Evolutionary conservation across 2,329 filamentous ascomycete species (phyloP).

Genomic region (Arthrobotrys entomopaga): DNA sequence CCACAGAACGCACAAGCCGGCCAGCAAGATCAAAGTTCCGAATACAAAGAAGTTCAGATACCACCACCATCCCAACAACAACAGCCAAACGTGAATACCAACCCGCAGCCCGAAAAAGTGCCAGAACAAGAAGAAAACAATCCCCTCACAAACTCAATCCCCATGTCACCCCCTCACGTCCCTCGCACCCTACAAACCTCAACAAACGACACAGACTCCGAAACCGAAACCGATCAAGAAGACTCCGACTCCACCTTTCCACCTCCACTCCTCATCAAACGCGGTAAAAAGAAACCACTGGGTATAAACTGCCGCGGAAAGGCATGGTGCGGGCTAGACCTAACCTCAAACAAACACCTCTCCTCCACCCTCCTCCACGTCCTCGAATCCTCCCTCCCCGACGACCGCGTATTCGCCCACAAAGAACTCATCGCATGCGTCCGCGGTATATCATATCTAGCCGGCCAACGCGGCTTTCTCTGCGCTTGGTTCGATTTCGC

Average conservation of each 20-base stretch:
- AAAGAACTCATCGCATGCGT: slow-evolving; percentile 29
- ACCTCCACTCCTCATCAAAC: background rate
- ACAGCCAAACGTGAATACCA: too few relatives aligned
- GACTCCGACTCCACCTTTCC: background rate
- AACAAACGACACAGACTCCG: too few relatives aligned
- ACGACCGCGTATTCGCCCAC: slow-evolving; percentile 14
- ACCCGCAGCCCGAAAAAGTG: too few relatives aligned
- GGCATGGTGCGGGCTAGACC: background rate
- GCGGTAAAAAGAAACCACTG: slow-evolving; percentile 11
- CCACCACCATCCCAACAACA: too few relatives aligned
- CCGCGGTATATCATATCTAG: background rate
- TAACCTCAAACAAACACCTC: slow-evolving; percentile 2
- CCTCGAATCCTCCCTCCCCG: slow-evolving; percentile 10
- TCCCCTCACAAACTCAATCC: background rate
- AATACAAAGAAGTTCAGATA: too few relatives aligned
- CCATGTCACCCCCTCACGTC: background rate
- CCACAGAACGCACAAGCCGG: background rate
- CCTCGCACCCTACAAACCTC: too few relatives aligned
- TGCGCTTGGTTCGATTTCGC: slow-evolving; percentile 44
- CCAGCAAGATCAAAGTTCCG: too few relatives aligned
- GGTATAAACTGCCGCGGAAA: slow-evolving; percentile 40
- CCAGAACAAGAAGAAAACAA: too few relatives aligned
- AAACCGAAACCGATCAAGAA: background rate
- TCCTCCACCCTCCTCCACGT: background rate
- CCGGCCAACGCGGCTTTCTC: background rate